These are phyloP conservation scores for Saururus chinensis DNA, from an alignment of 164 flowering plant genomes.

Conservation along the genomic window DNA sequence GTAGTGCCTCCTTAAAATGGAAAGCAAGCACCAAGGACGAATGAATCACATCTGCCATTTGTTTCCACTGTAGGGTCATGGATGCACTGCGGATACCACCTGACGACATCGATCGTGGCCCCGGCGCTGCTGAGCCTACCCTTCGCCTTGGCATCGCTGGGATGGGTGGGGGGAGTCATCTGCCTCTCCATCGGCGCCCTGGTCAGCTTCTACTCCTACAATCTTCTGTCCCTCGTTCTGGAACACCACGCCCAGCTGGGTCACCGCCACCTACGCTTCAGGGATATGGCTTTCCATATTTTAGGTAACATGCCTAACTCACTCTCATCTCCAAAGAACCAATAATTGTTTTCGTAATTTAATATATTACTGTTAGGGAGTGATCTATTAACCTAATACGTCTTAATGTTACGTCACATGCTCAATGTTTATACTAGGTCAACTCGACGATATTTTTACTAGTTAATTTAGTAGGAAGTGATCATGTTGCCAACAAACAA, in stretches of 20 bases:
- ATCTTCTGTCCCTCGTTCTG: constrained; percentile 62
- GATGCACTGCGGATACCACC: constrained; percentile 83
- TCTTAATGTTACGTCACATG: too few species aligned
- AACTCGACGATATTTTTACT: too few species aligned
- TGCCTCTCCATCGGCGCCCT: constrained; percentile 45
- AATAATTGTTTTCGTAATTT: too few species aligned
- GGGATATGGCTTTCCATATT: constrained; percentile 81
- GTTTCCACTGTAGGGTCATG: constrained; percentile 53
- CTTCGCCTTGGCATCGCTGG: constrained; percentile 59
- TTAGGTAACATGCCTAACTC: constrained; percentile 32
- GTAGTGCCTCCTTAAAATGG: too few species aligned
- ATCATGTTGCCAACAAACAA: too few species aligned
- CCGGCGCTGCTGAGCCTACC: constrained; percentile 82
- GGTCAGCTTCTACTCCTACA: constrained; percentile 85
- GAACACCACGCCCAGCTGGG: constrained; percentile 77
- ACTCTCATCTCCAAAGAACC: too few species aligned
- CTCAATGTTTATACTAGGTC: too few species aligned
- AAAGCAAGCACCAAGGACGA: neutral
- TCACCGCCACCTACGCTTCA: constrained; percentile 62
- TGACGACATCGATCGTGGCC: constrained; percentile 87
- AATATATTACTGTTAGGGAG: too few species aligned
- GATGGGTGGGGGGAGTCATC: constrained; percentile 62
- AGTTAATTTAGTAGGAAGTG: too few species aligned
- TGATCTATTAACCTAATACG: too few species aligned
- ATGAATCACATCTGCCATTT: neutral